A percentile compares a stretch with the other conserved stretches of the same genome.
Evolutionary conservation across 768 basidiomycete genomes (phyloP).

Genomic region (Tephrocybe sp.): DNA sequence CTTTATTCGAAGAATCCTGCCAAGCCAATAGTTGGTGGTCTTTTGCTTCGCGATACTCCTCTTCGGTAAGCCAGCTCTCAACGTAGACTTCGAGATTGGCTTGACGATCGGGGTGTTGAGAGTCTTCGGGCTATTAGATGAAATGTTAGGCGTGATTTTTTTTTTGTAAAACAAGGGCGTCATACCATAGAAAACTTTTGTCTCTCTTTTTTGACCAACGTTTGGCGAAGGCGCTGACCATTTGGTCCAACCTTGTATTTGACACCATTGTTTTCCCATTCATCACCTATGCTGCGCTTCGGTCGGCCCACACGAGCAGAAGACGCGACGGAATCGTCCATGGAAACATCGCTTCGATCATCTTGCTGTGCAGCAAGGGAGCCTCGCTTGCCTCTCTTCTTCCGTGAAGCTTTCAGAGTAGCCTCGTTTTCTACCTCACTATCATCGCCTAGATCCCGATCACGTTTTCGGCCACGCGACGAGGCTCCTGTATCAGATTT

Average conservation of each 20-base stretch:
- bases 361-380: conserved; percentile 29
- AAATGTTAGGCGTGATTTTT: neutral
- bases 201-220: conserved; percentile 69
- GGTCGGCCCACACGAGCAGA: conserved; percentile 53
- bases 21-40: conserved; percentile 60
- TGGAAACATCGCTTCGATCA: conserved; percentile 45
- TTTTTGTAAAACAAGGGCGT: conserved; percentile 7
- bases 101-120: conserved; percentile 72
- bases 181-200: conserved; percentile 75
- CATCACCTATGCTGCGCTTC: conserved; percentile 61
- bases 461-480: conserved; percentile 64
- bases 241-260: conserved; percentile 71
- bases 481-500: conserved; percentile 42
- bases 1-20: conserved; percentile 59
- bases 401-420: conserved; percentile 33
- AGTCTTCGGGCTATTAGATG: conserved; percentile 63
- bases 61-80: conserved; percentile 80
- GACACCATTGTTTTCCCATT: conserved; percentile 74
- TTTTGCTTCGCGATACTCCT: conserved; percentile 67
- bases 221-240: conserved; percentile 67
- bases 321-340: conserved; percentile 49
- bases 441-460: conserved; percentile 53
- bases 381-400: conserved; percentile 55
- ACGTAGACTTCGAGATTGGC: conserved; percentile 70
- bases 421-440: conserved; percentile 42